Evolutionary conservation across 2,329 filamentous ascomycete genomes (phyloP), one percentile per base, ranked within the genome.

Genomic region (Dactylellina parvicollis): DNA sequence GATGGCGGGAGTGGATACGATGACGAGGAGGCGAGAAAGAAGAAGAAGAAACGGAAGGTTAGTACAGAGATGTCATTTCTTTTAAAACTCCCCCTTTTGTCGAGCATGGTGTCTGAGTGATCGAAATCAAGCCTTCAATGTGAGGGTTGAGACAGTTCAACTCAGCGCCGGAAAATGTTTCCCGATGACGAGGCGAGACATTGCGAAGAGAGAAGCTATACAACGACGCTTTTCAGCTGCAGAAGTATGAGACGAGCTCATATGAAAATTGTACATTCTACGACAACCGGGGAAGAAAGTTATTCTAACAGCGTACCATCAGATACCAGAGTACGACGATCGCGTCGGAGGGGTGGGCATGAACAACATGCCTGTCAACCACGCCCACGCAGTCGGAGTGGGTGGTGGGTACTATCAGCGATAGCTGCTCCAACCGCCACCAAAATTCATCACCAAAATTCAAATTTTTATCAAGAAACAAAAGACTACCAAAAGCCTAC

Each of bases 1-100:
- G 81, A 80, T 47, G 82, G 81, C 16, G 78, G 79, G 1, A 83
- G 82, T 3, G 82, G 81, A 49, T 83, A 82, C 74, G 83, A 84
- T 59, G 82, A 82, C 66, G 80, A 71, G 46, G 76, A 74, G 76
- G 74, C 64, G 61, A 77, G 60, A 62, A 77, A 75, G 38, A 75
- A 75, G 66, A 75, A 59, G 52, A 72, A 71, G 42, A 77, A 77
- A 52, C 67, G 64, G 52, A 76, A 76, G 67, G 55, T 73, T 54
- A 40, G 69, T 73, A 16, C 2, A 49, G 44, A 57, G 38, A 57
- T 50, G 59, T 30, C 20, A 24, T 22, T 26, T 57, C 42, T 55
- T 55, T 49, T 56, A n/a, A n/a, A n/a, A n/a, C 62, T 18, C 9
- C 46, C 10, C 34, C 42, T 36, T 49, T 60, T 18, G 75, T 75